A percentile compares a stretch with the other conserved stretches of the same genome.
Conservation (phyloP, 306 rosid genomes). For the Glycine latifolia region DNA sequence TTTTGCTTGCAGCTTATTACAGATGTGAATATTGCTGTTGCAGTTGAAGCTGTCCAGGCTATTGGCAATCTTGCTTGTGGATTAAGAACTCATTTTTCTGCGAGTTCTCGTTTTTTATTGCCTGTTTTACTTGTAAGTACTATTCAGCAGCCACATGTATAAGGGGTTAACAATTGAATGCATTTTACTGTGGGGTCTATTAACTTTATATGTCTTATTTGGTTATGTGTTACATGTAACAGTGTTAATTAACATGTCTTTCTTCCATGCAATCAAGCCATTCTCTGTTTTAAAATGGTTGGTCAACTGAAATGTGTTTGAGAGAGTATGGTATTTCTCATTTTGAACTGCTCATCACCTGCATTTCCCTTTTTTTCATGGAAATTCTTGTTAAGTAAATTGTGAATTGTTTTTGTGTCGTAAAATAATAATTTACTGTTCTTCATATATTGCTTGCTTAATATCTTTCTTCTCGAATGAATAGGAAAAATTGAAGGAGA, state of each 20-base stretch:
- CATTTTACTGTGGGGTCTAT: not conserved
- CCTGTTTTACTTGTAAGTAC: conserved; percentile 93
- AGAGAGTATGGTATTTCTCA: conserved; percentile 5
- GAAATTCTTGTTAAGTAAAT: conserved; percentile 10
- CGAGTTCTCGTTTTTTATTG: conserved; percentile 91
- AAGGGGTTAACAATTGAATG: conserved; percentile 4
- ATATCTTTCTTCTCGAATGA: conserved; percentile 39
- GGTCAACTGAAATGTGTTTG: conserved; percentile 1
- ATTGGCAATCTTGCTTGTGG: conserved; percentile 96
- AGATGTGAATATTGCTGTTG: conserved; percentile 99
- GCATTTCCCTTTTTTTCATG: not conserved
- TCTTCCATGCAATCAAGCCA: conserved; percentile 11
- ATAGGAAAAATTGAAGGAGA: conserved; percentile 98
- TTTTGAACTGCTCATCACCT: conserved; percentile 33
- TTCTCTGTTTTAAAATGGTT: conserved; percentile 25
- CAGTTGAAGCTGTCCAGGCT: conserved; percentile 99
- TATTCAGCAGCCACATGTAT: conserved; percentile 7
- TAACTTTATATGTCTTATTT: not conserved
- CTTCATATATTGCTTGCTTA: conserved; percentile 33
- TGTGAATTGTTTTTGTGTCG: conserved; percentile 30
- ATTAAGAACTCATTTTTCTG: conserved; percentile 87
- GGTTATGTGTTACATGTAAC: not conserved
- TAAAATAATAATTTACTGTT: conserved; percentile 29
- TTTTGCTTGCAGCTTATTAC: conserved; percentile 82
- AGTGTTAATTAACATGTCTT: not conserved